phyloP scores from a whole-genome alignment of 2,329 filamentous ascomycete species.

The Stachybotrys echinatus region DNA sequence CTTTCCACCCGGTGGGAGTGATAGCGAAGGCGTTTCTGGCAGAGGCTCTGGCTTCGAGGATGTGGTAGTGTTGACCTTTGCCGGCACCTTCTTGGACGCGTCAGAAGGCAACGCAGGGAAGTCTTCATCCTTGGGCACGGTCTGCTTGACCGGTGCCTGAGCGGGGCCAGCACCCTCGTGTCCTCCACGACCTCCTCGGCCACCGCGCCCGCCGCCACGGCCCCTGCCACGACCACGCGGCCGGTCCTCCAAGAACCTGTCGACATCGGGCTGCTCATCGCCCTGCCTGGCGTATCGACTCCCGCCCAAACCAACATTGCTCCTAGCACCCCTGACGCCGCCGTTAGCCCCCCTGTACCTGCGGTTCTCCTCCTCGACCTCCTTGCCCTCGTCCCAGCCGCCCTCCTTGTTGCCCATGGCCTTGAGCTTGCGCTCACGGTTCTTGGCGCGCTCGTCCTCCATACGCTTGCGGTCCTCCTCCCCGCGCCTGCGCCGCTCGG shows the following conservation, averaged over 20 bases:
- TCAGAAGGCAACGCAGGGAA: conserved; percentile 29
- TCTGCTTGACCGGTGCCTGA: conserved; percentile 13
- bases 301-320: conserved; percentile 28
- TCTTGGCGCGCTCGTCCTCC: conserved; percentile 56
- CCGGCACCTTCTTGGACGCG: conserved; percentile 13
- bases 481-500: conserved; percentile 42
- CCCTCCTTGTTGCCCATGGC: conserved; percentile 49
- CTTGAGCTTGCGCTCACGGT: conserved; percentile 55
- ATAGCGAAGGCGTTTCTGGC: conserved; percentile 16
- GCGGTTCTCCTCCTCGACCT: conserved; percentile 28
- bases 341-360: conserved; percentile 38
- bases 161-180: conserved; percentile 13
- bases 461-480: conserved; percentile 47
- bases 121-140: conserved; percentile 23
- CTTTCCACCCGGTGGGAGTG: conserved; percentile 29
- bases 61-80: conserved; percentile 7
- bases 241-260: conserved; percentile 30
- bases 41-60: conserved; percentile 18
- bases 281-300: conserved; percentile 36
- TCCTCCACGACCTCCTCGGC: conserved; percentile 26
- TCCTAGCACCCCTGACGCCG: conserved; percentile 31
- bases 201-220: conserved; percentile 23
- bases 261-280: conserved; percentile 24
- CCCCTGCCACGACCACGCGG: conserved; percentile 23
- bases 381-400: conserved; percentile 57